These are phyloP conservation scores for Clavaria fumosa DNA, from an alignment of 768 basidiomycete genomes.

Conservation along the genomic window DNA sequence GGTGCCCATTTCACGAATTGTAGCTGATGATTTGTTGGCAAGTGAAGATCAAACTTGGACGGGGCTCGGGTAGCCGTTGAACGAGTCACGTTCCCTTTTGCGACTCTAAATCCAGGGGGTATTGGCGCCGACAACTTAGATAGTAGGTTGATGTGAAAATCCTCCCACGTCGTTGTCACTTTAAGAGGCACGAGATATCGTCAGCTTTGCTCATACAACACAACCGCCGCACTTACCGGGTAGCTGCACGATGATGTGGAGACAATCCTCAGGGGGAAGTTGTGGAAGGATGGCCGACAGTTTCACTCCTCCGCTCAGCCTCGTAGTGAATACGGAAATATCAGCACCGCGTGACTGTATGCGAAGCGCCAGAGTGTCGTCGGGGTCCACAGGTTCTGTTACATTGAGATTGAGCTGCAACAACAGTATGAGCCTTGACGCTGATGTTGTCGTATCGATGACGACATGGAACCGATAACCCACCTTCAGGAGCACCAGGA, in stretches of 20 bases:
- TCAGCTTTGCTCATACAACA: too few relatives aligned
- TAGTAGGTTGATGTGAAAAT: neutral
- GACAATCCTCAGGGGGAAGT: neutral
- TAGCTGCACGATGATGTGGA: conserved; percentile 2
- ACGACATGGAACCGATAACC: too few relatives aligned
- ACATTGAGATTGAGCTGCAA: too few relatives aligned
- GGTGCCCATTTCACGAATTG: conserved; percentile 5
- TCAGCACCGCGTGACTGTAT: too few relatives aligned
- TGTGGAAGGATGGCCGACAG: neutral
- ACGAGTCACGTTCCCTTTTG: conserved; percentile 1
- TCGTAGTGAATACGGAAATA: too few relatives aligned
- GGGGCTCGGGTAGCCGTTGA: conserved; percentile 5
- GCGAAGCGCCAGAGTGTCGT: too few relatives aligned
- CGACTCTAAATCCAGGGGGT: conserved; percentile 2
- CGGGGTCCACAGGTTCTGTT: too few relatives aligned
- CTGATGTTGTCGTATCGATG: too few relatives aligned
- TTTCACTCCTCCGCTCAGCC: too few relatives aligned
- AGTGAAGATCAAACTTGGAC: conserved; percentile 1
- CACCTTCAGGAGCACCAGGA: too few relatives aligned
- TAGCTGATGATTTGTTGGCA: conserved; percentile 1
- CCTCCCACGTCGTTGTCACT: conserved; percentile 1
- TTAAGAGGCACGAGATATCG: neutral
- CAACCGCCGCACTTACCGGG: neutral
- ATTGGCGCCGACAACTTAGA: neutral
- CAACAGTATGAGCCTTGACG: too few relatives aligned